Percentiles rank a stretch among this genome's conserved stretches.
phyloP scores from a whole-genome alignment of 768 basidiomycete species.

The Leccinum subgranulosum region DNA sequence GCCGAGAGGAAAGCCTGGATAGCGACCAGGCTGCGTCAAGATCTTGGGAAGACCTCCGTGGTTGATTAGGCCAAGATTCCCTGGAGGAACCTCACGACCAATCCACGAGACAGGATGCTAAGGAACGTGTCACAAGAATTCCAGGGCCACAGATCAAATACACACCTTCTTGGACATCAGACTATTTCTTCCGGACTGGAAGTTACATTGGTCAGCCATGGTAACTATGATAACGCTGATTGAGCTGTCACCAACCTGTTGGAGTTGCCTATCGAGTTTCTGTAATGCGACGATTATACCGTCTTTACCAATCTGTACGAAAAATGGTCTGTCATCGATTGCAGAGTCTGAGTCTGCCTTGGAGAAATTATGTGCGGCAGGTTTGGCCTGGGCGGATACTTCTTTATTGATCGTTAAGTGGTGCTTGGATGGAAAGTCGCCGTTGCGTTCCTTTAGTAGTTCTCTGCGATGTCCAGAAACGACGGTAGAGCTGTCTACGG shows the following conservation, averaged over 20 bases:
- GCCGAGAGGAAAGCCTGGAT: slow-evolving; percentile 69
- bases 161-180: slow-evolving; percentile 62
- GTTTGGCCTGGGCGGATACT: slow-evolving; percentile 5
- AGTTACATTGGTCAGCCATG: slow-evolving; percentile 3
- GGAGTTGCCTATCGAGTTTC: slow-evolving; percentile 64
- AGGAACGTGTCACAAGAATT: neutral
- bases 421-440: slow-evolving; percentile 23
- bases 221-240: neutral
- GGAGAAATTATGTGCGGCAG: slow-evolving; percentile 38
- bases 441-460: slow-evolving; percentile 16
- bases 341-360: slow-evolving; percentile 52
- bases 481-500: slow-evolving; percentile 42
- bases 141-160: slow-evolving; percentile 9
- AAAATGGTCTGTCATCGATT: slow-evolving; percentile 62
- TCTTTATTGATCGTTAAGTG: slow-evolving; percentile 8
- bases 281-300: slow-evolving; percentile 68
- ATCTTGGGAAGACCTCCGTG: slow-evolving; percentile 82
- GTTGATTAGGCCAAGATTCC: slow-evolving; percentile 70
- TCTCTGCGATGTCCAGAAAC: slow-evolving; percentile 38
- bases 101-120: slow-evolving; percentile 65
- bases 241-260: slow-evolving; percentile 24
- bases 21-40: slow-evolving; percentile 70
- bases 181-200: slow-evolving; percentile 53
- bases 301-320: slow-evolving; percentile 63
- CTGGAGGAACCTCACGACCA: slow-evolving; percentile 69